phyloP scores from a whole-genome alignment of 306 rosid species.

The Vigna radiata region DNA sequence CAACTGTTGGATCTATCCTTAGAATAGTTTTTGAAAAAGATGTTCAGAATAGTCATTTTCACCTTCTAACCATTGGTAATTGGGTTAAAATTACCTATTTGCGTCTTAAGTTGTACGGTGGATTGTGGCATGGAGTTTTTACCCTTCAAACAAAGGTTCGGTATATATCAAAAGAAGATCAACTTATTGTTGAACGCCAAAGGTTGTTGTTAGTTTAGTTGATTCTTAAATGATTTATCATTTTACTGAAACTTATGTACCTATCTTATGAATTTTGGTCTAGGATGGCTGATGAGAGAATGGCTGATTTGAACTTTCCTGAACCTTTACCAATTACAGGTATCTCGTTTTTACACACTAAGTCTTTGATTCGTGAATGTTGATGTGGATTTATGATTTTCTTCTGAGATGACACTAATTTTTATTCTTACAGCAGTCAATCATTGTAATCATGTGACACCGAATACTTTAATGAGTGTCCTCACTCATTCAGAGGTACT shows the following conservation, averaged over 20 bases:
- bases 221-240: slow-evolving; percentile 22
- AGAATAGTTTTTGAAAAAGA: slow-evolving; percentile 51
- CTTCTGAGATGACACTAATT: background rate
- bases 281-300: slow-evolving; percentile 61
- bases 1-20: slow-evolving; percentile 65
- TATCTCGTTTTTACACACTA: slow-evolving; percentile 43
- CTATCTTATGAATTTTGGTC: background rate
- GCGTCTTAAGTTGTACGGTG: slow-evolving; percentile 53
- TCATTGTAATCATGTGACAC: slow-evolving; percentile 33
- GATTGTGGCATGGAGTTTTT: slow-evolving; percentile 68
- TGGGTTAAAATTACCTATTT: slow-evolving; percentile 71
- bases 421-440: slow-evolving; percentile 53
- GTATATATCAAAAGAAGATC: slow-evolving; percentile 52
- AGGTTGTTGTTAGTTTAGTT: slow-evolving; percentile 58
- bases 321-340: slow-evolving; percentile 58
- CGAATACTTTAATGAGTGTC: slow-evolving; percentile 65
- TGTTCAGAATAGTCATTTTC: slow-evolving; percentile 43
- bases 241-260: background rate
- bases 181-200: slow-evolving; percentile 49
- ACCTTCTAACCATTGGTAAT: slow-evolving; percentile 45
- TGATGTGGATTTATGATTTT: slow-evolving; percentile 9
- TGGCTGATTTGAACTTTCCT: slow-evolving; percentile 56
- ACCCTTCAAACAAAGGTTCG: slow-evolving; percentile 58
- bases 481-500: slow-evolving; percentile 65
- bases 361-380: background rate